phyloP scores from a whole-genome alignment of 306 rosid genomes.

The Hylodesmum podocarpum region DNA sequence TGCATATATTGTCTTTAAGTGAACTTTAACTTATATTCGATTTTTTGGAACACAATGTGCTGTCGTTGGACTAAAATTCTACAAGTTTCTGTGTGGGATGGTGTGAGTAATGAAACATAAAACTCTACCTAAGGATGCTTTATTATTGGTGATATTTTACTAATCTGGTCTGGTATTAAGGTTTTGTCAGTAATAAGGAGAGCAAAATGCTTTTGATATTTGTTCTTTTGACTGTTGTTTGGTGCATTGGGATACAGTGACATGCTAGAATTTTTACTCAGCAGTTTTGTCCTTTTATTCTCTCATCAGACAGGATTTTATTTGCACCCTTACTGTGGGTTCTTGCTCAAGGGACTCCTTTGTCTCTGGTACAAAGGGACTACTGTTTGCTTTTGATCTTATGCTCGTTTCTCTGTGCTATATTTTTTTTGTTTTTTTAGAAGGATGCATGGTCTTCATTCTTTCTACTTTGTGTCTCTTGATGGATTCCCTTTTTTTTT shows the following conservation, averaged over 20 bases:
- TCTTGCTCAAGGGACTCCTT: not conserved
- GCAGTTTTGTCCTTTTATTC: not conserved
- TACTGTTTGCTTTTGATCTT: constrained; percentile 3
- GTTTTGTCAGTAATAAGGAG: not conserved
- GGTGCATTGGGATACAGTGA: not conserved
- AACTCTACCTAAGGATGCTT: constrained; percentile 8
- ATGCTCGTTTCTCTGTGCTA: not conserved
- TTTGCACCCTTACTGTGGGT: not conserved
- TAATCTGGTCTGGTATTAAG: not conserved
- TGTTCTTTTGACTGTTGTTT: not conserved
- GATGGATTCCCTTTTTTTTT: not conserved
- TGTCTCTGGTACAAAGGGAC: not conserved
- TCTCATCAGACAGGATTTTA: not conserved
- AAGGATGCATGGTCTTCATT: not conserved
- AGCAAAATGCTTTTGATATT: not conserved
- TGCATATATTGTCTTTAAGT: not conserved
- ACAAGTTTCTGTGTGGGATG: constrained; percentile 13
- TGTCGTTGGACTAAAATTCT: not conserved
- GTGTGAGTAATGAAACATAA: not conserved
- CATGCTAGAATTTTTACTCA: not conserved
- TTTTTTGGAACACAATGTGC: constrained; percentile 18
- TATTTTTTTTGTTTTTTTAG: not conserved
- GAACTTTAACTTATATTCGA: not conserved
- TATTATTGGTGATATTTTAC: constrained; percentile 2
- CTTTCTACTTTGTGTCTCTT: not conserved